phyloP scores from a whole-genome alignment of 129 eudicot species.

The Tanacetum coccineum region DNA sequence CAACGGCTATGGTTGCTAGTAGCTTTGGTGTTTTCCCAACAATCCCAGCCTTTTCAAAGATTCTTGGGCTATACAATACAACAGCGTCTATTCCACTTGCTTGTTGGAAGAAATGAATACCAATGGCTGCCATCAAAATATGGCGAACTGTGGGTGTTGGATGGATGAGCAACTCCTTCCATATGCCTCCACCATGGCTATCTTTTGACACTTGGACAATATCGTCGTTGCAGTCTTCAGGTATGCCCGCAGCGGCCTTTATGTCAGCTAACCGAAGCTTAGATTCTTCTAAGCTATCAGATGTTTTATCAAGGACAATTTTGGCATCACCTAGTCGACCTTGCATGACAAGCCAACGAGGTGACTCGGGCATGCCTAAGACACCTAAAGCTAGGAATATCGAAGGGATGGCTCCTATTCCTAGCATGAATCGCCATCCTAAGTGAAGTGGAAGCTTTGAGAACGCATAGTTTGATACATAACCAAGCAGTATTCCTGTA shows the following conservation, averaged over 20 bases:
- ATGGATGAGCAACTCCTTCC: conserved; percentile 55
- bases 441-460: conserved; percentile 38
- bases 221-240: conserved; percentile 50
- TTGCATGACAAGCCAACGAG: conserved; percentile 69
- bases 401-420: conserved; percentile 57
- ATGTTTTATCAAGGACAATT: conserved; percentile 49
- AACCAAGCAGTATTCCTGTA: conserved; percentile 53
- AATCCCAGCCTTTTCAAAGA: conserved; percentile 52
- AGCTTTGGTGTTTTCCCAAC: conserved; percentile 28
- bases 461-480: conserved; percentile 51
- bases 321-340: conserved; percentile 67
- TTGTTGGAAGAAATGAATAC: conserved; percentile 68
- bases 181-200: conserved; percentile 39
- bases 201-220: conserved; percentile 35
- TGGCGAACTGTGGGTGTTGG: conserved; percentile 61
- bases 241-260: conserved; percentile 62
- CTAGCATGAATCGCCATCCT: conserved; percentile 68
- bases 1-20: conserved; percentile 63
- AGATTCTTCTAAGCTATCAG: conserved; percentile 49
- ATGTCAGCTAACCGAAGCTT: conserved; percentile 44
- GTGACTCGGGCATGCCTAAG: conserved; percentile 69
- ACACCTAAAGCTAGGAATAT: conserved; percentile 45
- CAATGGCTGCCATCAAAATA: conserved; percentile 42
- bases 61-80: conserved; percentile 51
- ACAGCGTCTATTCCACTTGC: conserved; percentile 60